phyloP scores from a whole-genome alignment of 1,139 yeast genomes.

The Suhomyces yuchorum region DNA sequence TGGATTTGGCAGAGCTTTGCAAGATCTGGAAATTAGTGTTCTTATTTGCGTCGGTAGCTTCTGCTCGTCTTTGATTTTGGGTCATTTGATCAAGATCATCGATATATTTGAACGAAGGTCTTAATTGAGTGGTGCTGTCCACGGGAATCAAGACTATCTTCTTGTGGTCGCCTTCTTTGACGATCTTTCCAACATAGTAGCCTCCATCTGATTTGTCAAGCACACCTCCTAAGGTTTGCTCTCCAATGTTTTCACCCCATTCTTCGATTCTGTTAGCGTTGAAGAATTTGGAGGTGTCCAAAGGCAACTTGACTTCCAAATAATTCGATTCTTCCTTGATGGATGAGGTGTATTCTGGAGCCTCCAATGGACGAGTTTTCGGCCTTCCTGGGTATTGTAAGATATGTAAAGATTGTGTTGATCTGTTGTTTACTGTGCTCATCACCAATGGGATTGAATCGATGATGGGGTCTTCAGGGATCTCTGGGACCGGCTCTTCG shows the following conservation, averaged over 20 bases:
- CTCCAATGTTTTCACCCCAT: slow-evolving; percentile 59
- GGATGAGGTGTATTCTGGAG: slow-evolving; percentile 50
- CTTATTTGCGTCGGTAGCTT: slow-evolving; percentile 34
- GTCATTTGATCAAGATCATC: slow-evolving; percentile 49
- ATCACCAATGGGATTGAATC: slow-evolving; percentile 69
- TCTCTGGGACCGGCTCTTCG: slow-evolving; percentile 25
- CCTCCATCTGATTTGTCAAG: slow-evolving; percentile 58
- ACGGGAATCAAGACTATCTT: slow-evolving; percentile 68
- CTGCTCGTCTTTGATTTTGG: slow-evolving; percentile 30
- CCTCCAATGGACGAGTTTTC: slow-evolving; percentile 46
- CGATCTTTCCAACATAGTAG: slow-evolving; percentile 39
- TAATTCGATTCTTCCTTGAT: slow-evolving; percentile 60
- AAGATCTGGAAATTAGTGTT: slow-evolving; percentile 46
- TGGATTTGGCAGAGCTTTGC: slow-evolving; percentile 45
- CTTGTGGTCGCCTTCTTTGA: slow-evolving; percentile 24
- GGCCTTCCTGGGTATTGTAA: slow-evolving; percentile 78
- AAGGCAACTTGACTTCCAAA: slow-evolving; percentile 71
- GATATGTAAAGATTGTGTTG: slow-evolving; percentile 36
- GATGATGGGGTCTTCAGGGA: slow-evolving; percentile 73
- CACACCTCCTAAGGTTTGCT: slow-evolving; percentile 72
- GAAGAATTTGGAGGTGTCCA: slow-evolving; percentile 64
- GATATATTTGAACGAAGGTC: slow-evolving; percentile 80
- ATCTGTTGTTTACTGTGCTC: slow-evolving; percentile 25
- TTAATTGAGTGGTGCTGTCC: slow-evolving; percentile 69
- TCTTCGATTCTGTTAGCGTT: slow-evolving; percentile 63